Evolutionary conservation across 768 basidiomycete genomes (phyloP).

Genomic region (Dacryopinax primogenitus): DNA sequence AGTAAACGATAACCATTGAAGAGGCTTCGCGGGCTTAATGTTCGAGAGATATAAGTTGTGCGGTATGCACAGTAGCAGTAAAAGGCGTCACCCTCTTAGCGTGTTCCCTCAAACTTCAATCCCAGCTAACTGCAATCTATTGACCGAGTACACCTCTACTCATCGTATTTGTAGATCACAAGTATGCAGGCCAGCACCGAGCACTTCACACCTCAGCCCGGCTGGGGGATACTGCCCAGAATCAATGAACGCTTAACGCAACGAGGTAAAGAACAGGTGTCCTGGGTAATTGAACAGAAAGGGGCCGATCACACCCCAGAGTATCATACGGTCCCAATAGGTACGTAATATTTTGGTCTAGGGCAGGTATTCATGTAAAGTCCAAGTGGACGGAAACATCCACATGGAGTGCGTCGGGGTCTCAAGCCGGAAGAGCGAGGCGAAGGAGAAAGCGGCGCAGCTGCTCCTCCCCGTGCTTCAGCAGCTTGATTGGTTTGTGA

Average conservation of each 20-base stretch:
- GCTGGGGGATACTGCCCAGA: background rate
- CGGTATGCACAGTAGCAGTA: too few species aligned
- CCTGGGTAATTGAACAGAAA: background rate
- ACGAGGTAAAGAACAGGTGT: background rate
- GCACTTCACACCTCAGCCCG: background rate
- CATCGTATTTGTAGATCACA: background rate
- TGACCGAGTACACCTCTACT: background rate
- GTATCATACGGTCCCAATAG: background rate
- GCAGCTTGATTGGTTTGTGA: background rate
- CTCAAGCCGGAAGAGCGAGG: background rate
- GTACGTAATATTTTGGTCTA: background rate
- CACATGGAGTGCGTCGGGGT: background rate
- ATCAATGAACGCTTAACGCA: background rate
- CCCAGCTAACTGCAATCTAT: too few species aligned
- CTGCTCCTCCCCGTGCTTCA: background rate
- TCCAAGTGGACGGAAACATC: background rate
- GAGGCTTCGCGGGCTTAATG: too few species aligned
- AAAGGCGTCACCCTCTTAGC: too few species aligned
- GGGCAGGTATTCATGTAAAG: background rate
- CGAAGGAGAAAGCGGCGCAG: background rate
- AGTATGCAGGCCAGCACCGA: background rate
- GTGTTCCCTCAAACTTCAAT: too few species aligned
- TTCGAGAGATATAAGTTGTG: too few species aligned
- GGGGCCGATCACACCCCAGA: background rate
- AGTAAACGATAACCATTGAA: too few species aligned